These are phyloP conservation scores for Cryptosporidium felis DNA, from an alignment of 169 alveolate genomes.

Conservation along the genomic window DNA sequence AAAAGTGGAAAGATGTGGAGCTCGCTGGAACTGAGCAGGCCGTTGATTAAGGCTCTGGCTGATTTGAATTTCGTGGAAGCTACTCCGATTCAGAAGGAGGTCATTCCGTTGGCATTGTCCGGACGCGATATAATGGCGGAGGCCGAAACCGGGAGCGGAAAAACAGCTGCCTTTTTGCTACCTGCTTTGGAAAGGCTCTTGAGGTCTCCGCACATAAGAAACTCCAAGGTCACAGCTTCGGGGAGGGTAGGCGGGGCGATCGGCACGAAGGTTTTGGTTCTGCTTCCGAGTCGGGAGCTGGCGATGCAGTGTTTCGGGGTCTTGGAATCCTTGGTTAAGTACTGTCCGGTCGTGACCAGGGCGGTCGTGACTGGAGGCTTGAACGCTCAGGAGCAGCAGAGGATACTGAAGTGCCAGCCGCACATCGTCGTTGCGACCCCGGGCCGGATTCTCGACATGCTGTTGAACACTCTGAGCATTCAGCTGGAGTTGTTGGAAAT, in stretches of 20 bases:
- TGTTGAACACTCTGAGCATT: conserved; percentile 75
- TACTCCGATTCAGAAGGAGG: conserved; percentile 86
- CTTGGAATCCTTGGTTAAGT: conserved; percentile 82
- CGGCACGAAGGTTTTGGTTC: conserved; percentile 87
- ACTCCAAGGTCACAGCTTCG: conserved; percentile 71
- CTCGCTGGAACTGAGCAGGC: conserved; percentile 49
- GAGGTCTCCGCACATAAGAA: conserved; percentile 79
- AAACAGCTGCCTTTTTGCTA: conserved; percentile 88
- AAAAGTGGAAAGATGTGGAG: conserved; percentile 37
- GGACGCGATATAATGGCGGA: conserved; percentile 86
- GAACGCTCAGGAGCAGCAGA: conserved; percentile 83
- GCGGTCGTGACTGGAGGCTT: conserved; percentile 89
- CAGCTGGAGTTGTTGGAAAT: conserved; percentile 86
- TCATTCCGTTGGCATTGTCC: conserved; percentile 86
- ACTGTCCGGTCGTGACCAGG: conserved; percentile 79
- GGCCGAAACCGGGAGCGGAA: conserved; percentile 92
- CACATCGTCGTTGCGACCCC: conserved; percentile 97
- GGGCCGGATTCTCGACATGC: conserved; percentile 95
- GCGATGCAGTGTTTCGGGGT: conserved; percentile 89
- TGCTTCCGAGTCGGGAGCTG: conserved; percentile 91
- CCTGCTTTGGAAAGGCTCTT: conserved; percentile 88
- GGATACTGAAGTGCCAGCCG: conserved; percentile 89
- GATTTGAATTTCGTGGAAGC: conserved; percentile 83
- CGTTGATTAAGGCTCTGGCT: conserved; percentile 78
- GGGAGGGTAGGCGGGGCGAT: conserved; percentile 43